A percentile compares a stretch with the other conserved stretches of the same genome.
These are phyloP conservation scores for Rhizophagus sp. DNA, from an alignment of 192 early-diverging fungal genomes.

Conservation along the genomic window DNA sequence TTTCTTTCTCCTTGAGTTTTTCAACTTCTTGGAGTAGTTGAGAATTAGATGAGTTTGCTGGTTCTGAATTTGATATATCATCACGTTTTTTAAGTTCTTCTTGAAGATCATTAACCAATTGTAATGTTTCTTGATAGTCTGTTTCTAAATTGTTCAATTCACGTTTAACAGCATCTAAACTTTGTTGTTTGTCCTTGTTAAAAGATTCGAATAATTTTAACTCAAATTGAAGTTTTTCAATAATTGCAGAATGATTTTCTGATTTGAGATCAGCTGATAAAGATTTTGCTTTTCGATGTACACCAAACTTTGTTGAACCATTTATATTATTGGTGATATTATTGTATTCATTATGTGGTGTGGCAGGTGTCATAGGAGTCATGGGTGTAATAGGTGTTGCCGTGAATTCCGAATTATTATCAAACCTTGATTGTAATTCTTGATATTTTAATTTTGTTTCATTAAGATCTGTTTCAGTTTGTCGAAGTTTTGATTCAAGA, in stretches of 20 bases:
- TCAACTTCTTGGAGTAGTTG: not conserved
- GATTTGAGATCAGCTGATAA: not conserved
- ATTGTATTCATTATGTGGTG: not conserved
- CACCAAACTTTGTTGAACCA: not conserved
- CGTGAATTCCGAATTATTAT: not conserved
- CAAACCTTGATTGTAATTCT: not conserved
- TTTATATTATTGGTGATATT: not conserved
- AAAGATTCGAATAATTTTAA: conserved; percentile 12
- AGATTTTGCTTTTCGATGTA: conserved; percentile 8
- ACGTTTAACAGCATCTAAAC: conserved; percentile 2
- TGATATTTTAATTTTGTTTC: conserved; percentile 15
- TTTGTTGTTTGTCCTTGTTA: conserved; percentile 1
- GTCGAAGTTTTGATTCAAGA: conserved; percentile 15
- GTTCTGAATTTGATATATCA: not conserved
- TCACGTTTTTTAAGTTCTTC: conserved; percentile 4
- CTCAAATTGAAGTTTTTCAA: conserved; percentile 16
- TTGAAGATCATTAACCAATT: not conserved
- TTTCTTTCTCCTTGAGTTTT: not conserved
- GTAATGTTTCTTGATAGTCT: conserved; percentile 14
- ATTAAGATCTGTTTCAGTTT: not conserved
- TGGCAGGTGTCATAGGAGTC: not conserved
- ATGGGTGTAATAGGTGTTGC: not conserved
- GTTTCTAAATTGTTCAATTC: not conserved
- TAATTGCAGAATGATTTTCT: not conserved
- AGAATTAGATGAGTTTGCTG: not conserved